Percentiles rank a stretch among this genome's conserved stretches.
These are phyloP conservation scores for Phoma sp. DNA, from an alignment of 2,329 filamentous ascomycete species.

Conservation along the genomic window DNA sequence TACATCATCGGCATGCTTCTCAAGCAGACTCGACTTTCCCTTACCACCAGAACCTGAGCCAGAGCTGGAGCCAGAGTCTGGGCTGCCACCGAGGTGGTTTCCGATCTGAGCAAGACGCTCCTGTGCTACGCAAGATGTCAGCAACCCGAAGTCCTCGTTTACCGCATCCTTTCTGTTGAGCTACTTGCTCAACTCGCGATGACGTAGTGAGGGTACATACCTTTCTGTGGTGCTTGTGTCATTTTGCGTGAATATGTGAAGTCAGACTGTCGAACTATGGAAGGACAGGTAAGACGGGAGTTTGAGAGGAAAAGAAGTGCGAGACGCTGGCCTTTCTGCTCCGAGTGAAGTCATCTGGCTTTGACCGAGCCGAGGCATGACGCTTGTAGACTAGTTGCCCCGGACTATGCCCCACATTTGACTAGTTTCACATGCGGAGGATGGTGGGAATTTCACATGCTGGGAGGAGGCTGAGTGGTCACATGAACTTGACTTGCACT, in stretches of 20 bases:
- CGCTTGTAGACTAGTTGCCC: conserved; percentile 9
- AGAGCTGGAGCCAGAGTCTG: background rate
- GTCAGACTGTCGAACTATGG: background rate
- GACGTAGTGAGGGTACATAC: conserved; percentile 6
- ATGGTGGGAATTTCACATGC: conserved; percentile 29
- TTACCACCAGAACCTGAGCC: conserved; percentile 32
- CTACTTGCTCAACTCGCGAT: background rate
- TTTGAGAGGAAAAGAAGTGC: background rate
- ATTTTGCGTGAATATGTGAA: conserved; percentile 3
- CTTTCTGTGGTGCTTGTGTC: conserved; percentile 20
- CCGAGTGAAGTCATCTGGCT: conserved; percentile 17
- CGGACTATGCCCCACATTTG: conserved; percentile 9
- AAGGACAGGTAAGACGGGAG: background rate
- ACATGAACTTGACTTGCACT: conserved; percentile 4
- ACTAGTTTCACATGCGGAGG: conserved; percentile 24
- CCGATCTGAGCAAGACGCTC: conserved; percentile 66
- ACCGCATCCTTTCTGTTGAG: background rate
- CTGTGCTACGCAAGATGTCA: conserved; percentile 52
- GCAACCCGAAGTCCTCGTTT: background rate
- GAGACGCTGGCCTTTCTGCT: conserved; percentile 11
- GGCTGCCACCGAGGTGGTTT: conserved; percentile 57
- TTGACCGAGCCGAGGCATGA: conserved; percentile 17
- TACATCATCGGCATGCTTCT: conserved; percentile 65
- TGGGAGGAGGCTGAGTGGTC: background rate
- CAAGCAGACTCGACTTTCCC: conserved; percentile 53